Evolutionary conservation across 75 land plant species (phyloP), one percentile per base, ranked within the genome.

Genomic region (Gnetum montanum): DNA sequence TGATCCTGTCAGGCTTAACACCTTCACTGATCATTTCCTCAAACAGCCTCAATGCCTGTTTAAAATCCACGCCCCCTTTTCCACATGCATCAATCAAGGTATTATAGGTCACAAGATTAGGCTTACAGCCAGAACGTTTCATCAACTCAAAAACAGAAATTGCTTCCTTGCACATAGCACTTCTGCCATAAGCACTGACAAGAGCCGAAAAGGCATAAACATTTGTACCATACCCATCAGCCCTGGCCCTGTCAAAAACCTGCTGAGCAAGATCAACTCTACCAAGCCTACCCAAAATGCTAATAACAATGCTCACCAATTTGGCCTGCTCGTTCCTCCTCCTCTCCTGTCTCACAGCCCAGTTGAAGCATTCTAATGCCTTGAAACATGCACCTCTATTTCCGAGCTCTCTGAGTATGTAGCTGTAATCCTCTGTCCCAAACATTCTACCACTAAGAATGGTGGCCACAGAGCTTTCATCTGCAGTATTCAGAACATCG

Each of bases 81-180:
- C 79, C 91, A 67, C 96, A 90, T 2, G 96, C 96, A 71, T 95
- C 99, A 57, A 90, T 95, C 34, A 90, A 66, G 5, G 92, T 74
- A 69, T 94, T 94, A 51, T 85, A 94, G 34, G 91, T 77, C 4
- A 94, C 82, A 24, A 82, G 76, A 49, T 85, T 94, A 0, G 98
- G 98, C 72, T 69, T 85, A 64, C 88, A 70, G 3, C 87, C 85
- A 12, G 47, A 30, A 37, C 13, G 46, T 58, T 83, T 89, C 98
- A 94, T 94, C 1, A 64, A 30, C 50, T 76, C 82, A 67, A 94
- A 85, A 0, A 86, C 72, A 54, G 54, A 63, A 29, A 89, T 59
- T 0, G 98, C 98, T 53, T 81, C 81, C 6, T 60, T 62, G 26
- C 73, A 82, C 18, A 64, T 60, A 8, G 96, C 98, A 46, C 76